Percentiles rank a stretch among this genome's conserved stretches.
Conservation (phyloP, 305 asterid genomes). For the Fraxinus baroniana region DNA sequence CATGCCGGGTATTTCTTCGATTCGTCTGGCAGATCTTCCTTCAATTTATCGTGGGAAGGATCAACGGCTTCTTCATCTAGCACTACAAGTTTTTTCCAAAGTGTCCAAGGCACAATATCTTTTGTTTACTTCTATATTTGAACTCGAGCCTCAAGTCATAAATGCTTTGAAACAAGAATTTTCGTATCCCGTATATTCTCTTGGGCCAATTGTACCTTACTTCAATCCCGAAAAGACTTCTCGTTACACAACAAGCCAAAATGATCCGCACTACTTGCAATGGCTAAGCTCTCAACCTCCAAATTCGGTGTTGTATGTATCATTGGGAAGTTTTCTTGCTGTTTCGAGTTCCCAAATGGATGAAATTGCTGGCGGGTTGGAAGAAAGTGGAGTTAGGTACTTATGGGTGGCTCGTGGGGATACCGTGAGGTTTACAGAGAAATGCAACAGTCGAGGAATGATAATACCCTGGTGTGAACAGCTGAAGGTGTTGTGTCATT, state of each 20-base stretch:
- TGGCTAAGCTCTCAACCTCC: constrained; percentile 53
- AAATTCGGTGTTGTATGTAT: constrained; percentile 46
- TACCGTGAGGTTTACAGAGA: constrained; percentile 32
- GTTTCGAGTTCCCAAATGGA: constrained; percentile 53
- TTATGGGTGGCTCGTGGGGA: constrained; percentile 71
- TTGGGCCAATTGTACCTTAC: constrained; percentile 61
- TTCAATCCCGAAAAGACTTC: constrained; percentile 25
- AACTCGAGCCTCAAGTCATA: constrained; percentile 41
- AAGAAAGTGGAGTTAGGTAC: constrained; percentile 48
- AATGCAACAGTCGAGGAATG: constrained; percentile 33
- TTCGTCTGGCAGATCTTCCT: constrained; percentile 52
- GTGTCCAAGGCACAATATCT: constrained; percentile 42
- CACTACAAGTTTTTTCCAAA: constrained; percentile 22
- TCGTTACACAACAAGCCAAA: constrained; percentile 17
- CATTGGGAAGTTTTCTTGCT: constrained; percentile 55
- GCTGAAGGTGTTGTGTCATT: constrained; percentile 44
- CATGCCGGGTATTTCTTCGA: constrained; percentile 47
- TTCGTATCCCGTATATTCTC: constrained; percentile 43
- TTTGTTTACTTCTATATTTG: constrained; percentile 35
- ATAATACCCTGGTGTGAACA: constrained; percentile 64
- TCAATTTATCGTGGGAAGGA: constrained; percentile 30
- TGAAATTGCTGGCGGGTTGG: constrained; percentile 47
- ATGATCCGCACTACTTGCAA: constrained; percentile 25
- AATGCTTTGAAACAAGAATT: constrained; percentile 44
- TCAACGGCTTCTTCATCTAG: constrained; percentile 27